These are phyloP conservation scores for Hypocrella siamensis DNA, from an alignment of 2,329 filamentous ascomycete species.

Conservation along the genomic window DNA sequence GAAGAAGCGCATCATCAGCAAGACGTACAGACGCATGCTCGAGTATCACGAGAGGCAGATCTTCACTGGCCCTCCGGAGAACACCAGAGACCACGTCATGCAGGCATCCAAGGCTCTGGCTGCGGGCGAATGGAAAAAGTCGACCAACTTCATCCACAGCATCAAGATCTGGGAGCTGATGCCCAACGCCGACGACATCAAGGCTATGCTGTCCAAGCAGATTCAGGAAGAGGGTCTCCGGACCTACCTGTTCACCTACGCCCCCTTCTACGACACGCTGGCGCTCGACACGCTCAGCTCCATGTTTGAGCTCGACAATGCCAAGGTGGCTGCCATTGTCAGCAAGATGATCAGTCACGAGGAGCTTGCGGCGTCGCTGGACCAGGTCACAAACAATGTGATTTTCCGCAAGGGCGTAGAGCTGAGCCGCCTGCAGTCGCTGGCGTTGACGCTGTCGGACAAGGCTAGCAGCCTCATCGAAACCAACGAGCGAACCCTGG, in stretches of 20 bases:
- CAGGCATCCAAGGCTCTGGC: slow-evolving; percentile 95
- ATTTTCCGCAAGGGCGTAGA: slow-evolving; percentile 99
- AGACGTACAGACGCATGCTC: slow-evolving; percentile 97
- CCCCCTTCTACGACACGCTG: slow-evolving; percentile 96
- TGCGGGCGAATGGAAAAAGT: slow-evolving; percentile 97
- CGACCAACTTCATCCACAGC: slow-evolving; percentile 79
- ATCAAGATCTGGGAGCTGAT: slow-evolving; percentile 99
- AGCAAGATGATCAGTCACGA: slow-evolving; percentile 99
- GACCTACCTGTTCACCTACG: slow-evolving; percentile 98
- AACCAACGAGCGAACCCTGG: slow-evolving; percentile 90
- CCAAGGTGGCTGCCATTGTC: slow-evolving; percentile 87
- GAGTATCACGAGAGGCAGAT: slow-evolving; percentile 99
- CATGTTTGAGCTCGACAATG: slow-evolving; percentile 89
- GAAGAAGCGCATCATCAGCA: slow-evolving; percentile 96
- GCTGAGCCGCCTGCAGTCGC: slow-evolving; percentile 84
- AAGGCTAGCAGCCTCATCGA: slow-evolving; percentile 95
- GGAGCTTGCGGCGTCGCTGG: slow-evolving; percentile 86
- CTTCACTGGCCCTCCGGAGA: slow-evolving; percentile 95
- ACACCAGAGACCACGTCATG: slow-evolving; percentile 98
- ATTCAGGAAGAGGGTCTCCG: slow-evolving; percentile 97
- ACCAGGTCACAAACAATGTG: slow-evolving; percentile 93
- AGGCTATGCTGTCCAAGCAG: slow-evolving; percentile 91
- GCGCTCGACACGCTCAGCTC: slow-evolving; percentile 67
- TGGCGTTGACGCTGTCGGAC: slow-evolving; percentile 86
- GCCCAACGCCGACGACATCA: slow-evolving; percentile 83